Base-by-base conservation (phyloP, 108 stramenopile species). In the Craspedostauros australis region DNA sequence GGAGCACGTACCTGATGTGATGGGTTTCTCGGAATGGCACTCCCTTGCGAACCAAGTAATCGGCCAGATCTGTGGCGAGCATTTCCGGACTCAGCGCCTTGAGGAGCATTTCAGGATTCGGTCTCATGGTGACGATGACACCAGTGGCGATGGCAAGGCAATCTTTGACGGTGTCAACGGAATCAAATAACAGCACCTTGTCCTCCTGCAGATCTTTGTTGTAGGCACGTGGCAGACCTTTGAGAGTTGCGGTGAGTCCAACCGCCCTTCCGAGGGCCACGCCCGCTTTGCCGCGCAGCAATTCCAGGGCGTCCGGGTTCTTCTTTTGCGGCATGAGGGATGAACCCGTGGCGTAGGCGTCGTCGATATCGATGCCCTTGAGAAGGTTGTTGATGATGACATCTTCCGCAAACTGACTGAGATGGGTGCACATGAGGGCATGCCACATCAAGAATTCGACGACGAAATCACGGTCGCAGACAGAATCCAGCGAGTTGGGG, bases 201-300 rank as follows among this genome's bases (percentile, higher is more conserved):
- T 99, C 98, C 76, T 99, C 98, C 72, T 99, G 98, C 39, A 99
- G 77, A 69, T 99, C 98, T 74, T 99, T 99, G 76, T 99, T 99
- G 92, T 99, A 99, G 15, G 98, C 95, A 24, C 95, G 80, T 6
- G 97, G 98, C 45, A 97, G 74, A 19, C 97, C 97, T 75, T 98
- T 97, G 32, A 99, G 77, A 24, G 96, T 96, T 5, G 93, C 78
- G 30, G 95, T 83, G 46, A 99, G 68, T 5, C 94, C 94, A 21
- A 94, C 88, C 38, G 85, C 76, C 46, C 86, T 72, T 39, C 97
- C 98, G 12, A 95, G 60, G 15, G 94, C 92, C 32, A 96, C 76
- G 18, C 97, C 98, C 11, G 96, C 88, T 79, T 99, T 99, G 49
- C 97, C 98, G 49, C 98, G 77, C 24, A 99, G 72, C 39, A 99